Base-by-base conservation (phyloP, 805 yeast species). In the Teunomyces kruisii region DNA sequence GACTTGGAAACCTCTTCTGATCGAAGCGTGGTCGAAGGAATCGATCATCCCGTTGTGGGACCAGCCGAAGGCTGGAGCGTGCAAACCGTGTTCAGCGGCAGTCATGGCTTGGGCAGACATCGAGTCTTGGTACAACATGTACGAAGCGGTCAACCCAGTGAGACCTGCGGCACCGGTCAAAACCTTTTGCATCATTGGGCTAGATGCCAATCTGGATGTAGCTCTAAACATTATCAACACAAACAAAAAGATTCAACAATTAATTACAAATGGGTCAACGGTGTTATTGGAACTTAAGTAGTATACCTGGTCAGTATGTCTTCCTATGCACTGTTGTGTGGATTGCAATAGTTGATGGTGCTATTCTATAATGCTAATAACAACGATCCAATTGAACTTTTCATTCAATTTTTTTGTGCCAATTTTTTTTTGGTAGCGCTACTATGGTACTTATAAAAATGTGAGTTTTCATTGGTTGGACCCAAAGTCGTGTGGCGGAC, bases 1-100 rank as follows among this genome's bases (percentile, higher is more conserved):
- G 50, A 94, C 99, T 70, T 89, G 97, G 84, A 86, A 94, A 59
- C 99, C 99, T 81, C 99, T 90, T 80, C 99, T 88, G 64, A 94
- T 88, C 45, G 96, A 84, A 48, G 89, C 90, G 72, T 91, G 97
- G 76, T 91, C 97, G 57, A 89, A 91, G 44, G 96, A 78, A 58
- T 83, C 84, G 57, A 90, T 80, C 84, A 89, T 86, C 57, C 97
- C 97, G 61, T 80, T 83, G 74, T 92, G 98, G 36, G 96, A 79
- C 98, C 98, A 94, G 46, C 82, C 86, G 68, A 78, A 91, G 47
- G 83, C 83, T 52, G 98, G 96, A 30, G 99, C 85, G 70, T 94
- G 99, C 65, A 94, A 80, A 57, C 99, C 99, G 74, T 94, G 98
- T 76, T 94, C 99, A 56, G 98, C 97, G 55, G 94, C 95, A 45